Conservation (phyloP, 495 filamentous ascomycete genomes). For the Penicillium paradoxum region DNA sequence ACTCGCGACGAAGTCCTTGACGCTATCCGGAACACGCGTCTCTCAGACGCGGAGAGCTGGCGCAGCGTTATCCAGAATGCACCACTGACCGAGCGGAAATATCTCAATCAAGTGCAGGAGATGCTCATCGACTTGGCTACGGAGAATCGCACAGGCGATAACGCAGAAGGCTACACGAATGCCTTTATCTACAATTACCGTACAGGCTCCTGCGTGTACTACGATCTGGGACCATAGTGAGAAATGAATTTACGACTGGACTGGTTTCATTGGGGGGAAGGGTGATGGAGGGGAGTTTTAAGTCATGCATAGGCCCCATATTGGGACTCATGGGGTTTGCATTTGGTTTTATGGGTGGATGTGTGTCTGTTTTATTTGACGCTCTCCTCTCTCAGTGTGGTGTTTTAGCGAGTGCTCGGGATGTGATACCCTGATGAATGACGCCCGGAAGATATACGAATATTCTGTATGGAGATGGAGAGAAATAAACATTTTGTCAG, state of each 20-base stretch:
- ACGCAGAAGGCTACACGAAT: conserved; percentile 51
- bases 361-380: conserved; percentile 7
- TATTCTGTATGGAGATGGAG: conserved; percentile 3
- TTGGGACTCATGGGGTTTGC: background rate
- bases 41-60: conserved; percentile 85
- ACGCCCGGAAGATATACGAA: conserved; percentile 10
- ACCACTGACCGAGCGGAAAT: conserved; percentile 72
- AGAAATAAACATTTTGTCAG: conserved; percentile 11
- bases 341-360: conserved; percentile 7
- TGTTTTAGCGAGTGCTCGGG: conserved; percentile 25
- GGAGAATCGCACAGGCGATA: conserved; percentile 38
- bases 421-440: conserved; percentile 33
- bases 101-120: conserved; percentile 81
- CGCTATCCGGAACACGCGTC: conserved; percentile 63
- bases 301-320: background rate
- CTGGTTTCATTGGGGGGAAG: background rate
- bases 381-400: conserved; percentile 20
- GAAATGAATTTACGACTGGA: conserved; percentile 21
- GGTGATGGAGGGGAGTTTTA: background rate
- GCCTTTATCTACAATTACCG: conserved; percentile 80
- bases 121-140: conserved; percentile 60
- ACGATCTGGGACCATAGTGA: conserved; percentile 53
- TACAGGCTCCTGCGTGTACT: conserved; percentile 69
- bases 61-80: conserved; percentile 72
- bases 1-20: conserved; percentile 83